phyloP scores from a whole-genome alignment of 1,284 basidiomycete genomes.

The Abortiporus biennis region DNA sequence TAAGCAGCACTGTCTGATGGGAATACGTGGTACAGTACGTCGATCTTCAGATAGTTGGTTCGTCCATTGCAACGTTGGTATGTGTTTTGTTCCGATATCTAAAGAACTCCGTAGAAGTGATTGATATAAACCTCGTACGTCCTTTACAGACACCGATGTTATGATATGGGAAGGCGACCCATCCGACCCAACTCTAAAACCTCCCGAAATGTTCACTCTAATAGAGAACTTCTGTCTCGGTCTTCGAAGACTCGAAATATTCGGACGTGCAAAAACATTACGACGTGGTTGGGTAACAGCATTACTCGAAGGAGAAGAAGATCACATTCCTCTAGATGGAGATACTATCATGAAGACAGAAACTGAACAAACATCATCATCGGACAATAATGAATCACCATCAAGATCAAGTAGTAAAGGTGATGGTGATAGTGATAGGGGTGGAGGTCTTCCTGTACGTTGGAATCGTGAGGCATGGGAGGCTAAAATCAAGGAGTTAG shows the following conservation, averaged over 20 bases:
- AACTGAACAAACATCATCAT: conserved; percentile 29
- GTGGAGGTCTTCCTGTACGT: conserved; percentile 24
- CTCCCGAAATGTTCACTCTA: conserved; percentile 91
- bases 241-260: conserved; percentile 86
- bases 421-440: conserved; percentile 38
- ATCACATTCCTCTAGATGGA: conserved; percentile 15
- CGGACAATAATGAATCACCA: conserved; percentile 34
- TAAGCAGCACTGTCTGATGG: conserved; percentile 96
- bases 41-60: conserved; percentile 92
- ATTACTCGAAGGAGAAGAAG: conserved; percentile 58
- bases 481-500: conserved; percentile 45
- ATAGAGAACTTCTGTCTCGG: conserved; percentile 99
- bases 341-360: conserved; percentile 25
- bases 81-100: conserved; percentile 23
- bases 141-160: conserved; percentile 80
- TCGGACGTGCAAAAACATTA: conserved; percentile 68
- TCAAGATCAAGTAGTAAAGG: conserved; percentile 34
- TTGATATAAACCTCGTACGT: neutral
- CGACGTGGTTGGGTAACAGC: conserved; percentile 93
- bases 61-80: conserved; percentile 95
- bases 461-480: conserved; percentile 61
- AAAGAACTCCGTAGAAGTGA: conserved; percentile 2
- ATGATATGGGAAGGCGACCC: conserved; percentile 91
- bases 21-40: conserved; percentile 96
- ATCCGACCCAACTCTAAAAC: conserved; percentile 76